A percentile compares a stretch with the other conserved stretches of the same genome.
Evolutionary conservation across 495 filamentous ascomycete species (phyloP).

Genomic region (Durotheca rogersii): DNA sequence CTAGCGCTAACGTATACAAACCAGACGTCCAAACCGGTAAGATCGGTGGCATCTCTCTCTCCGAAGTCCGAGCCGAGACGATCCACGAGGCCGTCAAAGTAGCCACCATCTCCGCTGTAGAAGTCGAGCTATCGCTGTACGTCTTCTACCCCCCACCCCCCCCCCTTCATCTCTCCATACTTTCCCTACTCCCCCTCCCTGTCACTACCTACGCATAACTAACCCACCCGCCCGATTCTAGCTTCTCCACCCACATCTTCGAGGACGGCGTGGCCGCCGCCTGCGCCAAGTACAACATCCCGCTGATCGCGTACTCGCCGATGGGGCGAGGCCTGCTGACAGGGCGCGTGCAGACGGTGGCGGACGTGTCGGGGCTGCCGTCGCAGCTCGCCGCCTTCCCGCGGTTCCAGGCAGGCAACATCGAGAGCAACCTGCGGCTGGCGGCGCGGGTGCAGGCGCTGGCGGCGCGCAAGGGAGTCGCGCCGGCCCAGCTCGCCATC

Average conservation of each 20-base stretch:
- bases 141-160: constrained; percentile 44
- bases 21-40: constrained; percentile 68
- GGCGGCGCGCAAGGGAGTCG: constrained; percentile 68
- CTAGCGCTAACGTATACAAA: too few species aligned
- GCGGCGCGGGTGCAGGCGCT: constrained; percentile 64
- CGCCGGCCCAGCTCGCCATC: constrained; percentile 75
- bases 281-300: constrained; percentile 73
- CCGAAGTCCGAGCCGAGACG: constrained; percentile 70
- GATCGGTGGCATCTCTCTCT: constrained; percentile 74
- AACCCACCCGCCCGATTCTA: constrained; percentile 60
- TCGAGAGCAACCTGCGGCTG: constrained; percentile 72
- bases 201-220: constrained; percentile 63
- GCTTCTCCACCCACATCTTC: constrained; percentile 38
- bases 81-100: constrained; percentile 71
- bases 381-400: constrained; percentile 58
- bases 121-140: constrained; percentile 78
- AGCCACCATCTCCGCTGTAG: constrained; percentile 70
- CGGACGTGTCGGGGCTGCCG: constrained; percentile 65
- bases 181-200: neutral
- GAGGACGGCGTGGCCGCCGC: constrained; percentile 71
- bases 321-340: constrained; percentile 44
- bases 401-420: constrained; percentile 68
- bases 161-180: neutral
- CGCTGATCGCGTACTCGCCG: constrained; percentile 61
- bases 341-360: constrained; percentile 59